These are phyloP conservation scores for Elsinoe australis DNA, from an alignment of 2,329 filamentous ascomycete genomes.

Conservation along the genomic window DNA sequence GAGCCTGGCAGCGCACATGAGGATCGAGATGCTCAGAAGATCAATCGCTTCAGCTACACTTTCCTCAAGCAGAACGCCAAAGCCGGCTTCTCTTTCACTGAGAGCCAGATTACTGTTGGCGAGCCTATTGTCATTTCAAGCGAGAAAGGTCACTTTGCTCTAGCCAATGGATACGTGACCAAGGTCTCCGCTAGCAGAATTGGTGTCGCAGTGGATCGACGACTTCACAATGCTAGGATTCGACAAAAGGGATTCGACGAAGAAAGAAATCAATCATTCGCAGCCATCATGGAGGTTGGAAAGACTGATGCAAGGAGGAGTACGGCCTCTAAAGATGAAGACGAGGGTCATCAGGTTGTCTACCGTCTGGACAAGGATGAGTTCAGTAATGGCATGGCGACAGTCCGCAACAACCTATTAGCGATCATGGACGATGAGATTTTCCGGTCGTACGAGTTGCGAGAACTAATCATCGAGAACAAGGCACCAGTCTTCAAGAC, in stretches of 20 bases:
- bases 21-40: constrained; percentile 57
- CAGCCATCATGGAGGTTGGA: constrained; percentile 81
- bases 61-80: constrained; percentile 62
- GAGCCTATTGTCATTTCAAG: constrained; percentile 96
- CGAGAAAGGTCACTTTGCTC: constrained; percentile 86
- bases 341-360: constrained; percentile 46
- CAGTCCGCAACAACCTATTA: constrained; percentile 85
- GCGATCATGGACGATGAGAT: constrained; percentile 79
- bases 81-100: constrained; percentile 69
- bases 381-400: constrained; percentile 96
- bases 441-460: constrained; percentile 62
- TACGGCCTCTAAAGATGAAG: constrained; percentile 16
- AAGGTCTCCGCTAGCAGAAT: constrained; percentile 68
- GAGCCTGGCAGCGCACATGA: constrained; percentile 67
- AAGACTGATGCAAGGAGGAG: constrained; percentile 37
- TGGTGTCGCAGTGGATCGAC: constrained; percentile 81
- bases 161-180: constrained; percentile 85
- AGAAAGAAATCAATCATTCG: constrained; percentile 72
- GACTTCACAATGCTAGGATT: constrained; percentile 77
- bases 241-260: constrained; percentile 69
- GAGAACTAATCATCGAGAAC: constrained; percentile 72
- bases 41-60: constrained; percentile 83
- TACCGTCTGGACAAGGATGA: constrained; percentile 96
- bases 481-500: constrained; percentile 65
- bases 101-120: constrained; percentile 78